Conservation (phyloP, 1,284 basidiomycete genomes). For the Volvariella surrecta region DNA sequence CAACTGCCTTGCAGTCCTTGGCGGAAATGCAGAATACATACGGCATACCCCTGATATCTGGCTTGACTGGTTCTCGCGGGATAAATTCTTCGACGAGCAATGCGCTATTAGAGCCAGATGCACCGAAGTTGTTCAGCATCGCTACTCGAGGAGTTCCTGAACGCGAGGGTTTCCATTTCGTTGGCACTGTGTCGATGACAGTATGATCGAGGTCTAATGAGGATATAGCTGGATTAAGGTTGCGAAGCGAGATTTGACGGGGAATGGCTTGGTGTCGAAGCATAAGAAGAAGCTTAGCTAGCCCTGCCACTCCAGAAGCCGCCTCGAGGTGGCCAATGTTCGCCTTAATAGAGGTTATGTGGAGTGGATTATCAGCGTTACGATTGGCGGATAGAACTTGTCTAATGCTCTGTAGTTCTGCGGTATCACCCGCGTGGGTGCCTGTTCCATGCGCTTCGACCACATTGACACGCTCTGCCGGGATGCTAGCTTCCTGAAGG, state of each 20-base stretch:
- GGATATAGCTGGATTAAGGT: constrained; percentile 47
- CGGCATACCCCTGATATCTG: constrained; percentile 3
- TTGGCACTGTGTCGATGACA: constrained; percentile 33
- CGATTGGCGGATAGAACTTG: constrained; percentile 39
- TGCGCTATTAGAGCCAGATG: constrained; percentile 61
- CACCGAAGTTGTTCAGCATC: constrained; percentile 67
- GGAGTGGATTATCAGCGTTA: constrained; percentile 38
- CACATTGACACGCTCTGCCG: constrained; percentile 41
- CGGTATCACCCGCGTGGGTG: constrained; percentile 60
- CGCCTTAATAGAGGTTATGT: constrained; percentile 60
- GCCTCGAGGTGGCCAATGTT: constrained; percentile 71
- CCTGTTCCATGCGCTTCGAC: constrained; percentile 70
- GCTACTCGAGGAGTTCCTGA: constrained; percentile 35
- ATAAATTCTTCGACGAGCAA: constrained; percentile 47
- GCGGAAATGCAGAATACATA: constrained; percentile 54
- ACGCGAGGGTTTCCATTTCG: constrained; percentile 32
- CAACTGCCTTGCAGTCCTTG: constrained; percentile 38
- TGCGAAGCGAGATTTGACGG: constrained; percentile 46
- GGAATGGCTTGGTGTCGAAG: constrained; percentile 47
- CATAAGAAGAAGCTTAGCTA: constrained; percentile 68
- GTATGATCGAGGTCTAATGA: constrained; percentile 40
- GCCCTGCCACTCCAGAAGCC: constrained; percentile 61
- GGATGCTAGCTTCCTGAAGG: constrained; percentile 36
- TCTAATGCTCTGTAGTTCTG: constrained; percentile 55
- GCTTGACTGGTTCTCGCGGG: neutral